Conservation (phyloP, 192 early-diverging fungal genomes). For the Nowakowskiella sp. region DNA sequence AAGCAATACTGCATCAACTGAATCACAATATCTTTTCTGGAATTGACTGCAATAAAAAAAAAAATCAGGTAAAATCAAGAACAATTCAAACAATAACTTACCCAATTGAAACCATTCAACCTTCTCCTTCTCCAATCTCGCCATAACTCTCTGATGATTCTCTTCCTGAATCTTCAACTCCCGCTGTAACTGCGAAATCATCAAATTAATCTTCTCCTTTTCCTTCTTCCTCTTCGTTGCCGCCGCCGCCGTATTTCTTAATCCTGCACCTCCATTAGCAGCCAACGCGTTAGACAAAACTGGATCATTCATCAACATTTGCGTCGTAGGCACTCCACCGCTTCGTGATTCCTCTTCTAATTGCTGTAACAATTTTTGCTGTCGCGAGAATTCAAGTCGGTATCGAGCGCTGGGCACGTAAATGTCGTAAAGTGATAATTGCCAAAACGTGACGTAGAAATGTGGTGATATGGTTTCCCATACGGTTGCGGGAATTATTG, state of each 20-base stretch:
- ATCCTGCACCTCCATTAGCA: too few species aligned
- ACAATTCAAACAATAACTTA: not conserved
- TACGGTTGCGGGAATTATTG: constrained; percentile 27
- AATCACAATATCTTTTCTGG: constrained; percentile 45
- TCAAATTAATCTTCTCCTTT: constrained; percentile 7
- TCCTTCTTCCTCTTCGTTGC: constrained; percentile 28
- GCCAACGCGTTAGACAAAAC: not conserved
- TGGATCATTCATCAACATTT: not conserved
- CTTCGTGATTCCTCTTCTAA: constrained; percentile 15
- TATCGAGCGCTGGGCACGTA: constrained; percentile 57
- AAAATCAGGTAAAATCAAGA: not conserved
- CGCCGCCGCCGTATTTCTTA: too few species aligned
- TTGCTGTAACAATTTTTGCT: constrained; percentile 22
- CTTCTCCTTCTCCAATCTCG: constrained; percentile 22
- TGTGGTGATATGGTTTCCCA: constrained; percentile 43
- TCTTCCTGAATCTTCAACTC: constrained; percentile 32
- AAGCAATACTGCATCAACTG: constrained; percentile 64
- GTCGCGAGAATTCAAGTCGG: constrained; percentile 43
- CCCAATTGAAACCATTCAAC: constrained; percentile 23
- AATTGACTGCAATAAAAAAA: constrained; percentile 12
- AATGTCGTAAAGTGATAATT: constrained; percentile 67
- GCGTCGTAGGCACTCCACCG: not conserved
- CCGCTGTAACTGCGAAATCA: constrained; percentile 19
- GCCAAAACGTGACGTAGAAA: constrained; percentile 78
- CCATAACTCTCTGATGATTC: constrained; percentile 25